Conservation (phyloP, 2,329 filamentous ascomycete species). For the Penicillium sp. region DNA sequence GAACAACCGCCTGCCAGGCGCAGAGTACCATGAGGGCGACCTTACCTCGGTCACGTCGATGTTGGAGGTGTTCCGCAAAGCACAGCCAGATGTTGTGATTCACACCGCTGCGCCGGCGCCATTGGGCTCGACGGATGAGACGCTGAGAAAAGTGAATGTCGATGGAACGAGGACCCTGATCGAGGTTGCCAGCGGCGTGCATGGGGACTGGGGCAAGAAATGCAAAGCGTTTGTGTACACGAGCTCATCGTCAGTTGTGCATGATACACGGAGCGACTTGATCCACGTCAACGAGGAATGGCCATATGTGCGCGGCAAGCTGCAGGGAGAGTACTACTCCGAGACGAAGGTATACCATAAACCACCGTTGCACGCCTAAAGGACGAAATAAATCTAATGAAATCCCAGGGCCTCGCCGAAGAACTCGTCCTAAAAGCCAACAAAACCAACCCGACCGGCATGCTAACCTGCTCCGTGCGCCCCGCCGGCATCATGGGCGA, state of each 20-base stretch:
- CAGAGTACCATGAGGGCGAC: conserved; percentile 70
- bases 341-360: conserved; percentile 68
- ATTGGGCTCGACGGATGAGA: conserved; percentile 50
- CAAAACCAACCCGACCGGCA: conserved; percentile 50
- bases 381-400: neutral
- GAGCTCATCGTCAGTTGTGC: conserved; percentile 79
- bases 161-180: conserved; percentile 73
- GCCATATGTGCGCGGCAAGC: conserved; percentile 67
- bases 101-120: conserved; percentile 76
- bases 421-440: conserved; percentile 73
- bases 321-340: conserved; percentile 78
- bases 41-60: conserved; percentile 66
- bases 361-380: neutral
- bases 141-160: conserved; percentile 81
- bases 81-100: conserved; percentile 77
- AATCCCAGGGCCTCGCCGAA: conserved; percentile 68
- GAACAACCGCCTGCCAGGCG: conserved; percentile 61
- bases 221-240: conserved; percentile 82
- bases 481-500: conserved; percentile 89
- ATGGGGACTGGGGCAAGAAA: conserved; percentile 57
- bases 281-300: conserved; percentile 81
- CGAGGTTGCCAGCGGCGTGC: conserved; percentile 64
- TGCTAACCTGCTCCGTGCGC: conserved; percentile 77
- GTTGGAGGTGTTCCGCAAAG: conserved; percentile 58
- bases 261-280: conserved; percentile 75